Evolutionary conservation across 192 early-diverging fungal genomes (phyloP), one percentile per base, ranked within the genome.

Genomic region (Phlyctochytrium arcticum): DNA sequence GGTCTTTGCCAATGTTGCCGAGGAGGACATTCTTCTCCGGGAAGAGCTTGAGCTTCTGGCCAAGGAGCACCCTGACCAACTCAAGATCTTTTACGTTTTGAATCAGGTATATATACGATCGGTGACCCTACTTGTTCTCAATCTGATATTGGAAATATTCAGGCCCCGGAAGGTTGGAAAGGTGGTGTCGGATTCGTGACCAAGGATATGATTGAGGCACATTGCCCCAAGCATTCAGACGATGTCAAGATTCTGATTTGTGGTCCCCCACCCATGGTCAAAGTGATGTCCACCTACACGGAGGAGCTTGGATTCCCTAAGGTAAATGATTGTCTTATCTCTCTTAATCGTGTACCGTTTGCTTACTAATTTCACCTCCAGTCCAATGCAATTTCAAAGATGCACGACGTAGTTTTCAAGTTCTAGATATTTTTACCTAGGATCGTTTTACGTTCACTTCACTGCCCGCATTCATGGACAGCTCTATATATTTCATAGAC

Each of bases 1-100:
- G n/a, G 79, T 96, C 51, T 98, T 91, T 80, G 92, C 91, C 63
- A 98, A 98, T 73, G 89, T 92, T 42, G 89, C 74, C 6, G 82
- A 85, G 46, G 87, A 93, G 35, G 96, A 96, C 63, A 96, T 98
- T 67, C 69, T 96, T 37, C 72, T 96, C 51, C 80, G 79, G 58
- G 78, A 87, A 30, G 90, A 98, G 73, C 82, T 98, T 5, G 93
- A 96, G 54, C 68, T 65, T 29, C 74, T 95, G 65, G 83, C 84
- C 10, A 79, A 88, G 53, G 70, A 53, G 36, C 84, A 93, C 64
- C 49, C 68, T n/a, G 82, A 88, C 31, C 86, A 88, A 72, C 88
- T 96, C 72, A 72, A 80, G 30, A 79, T 95, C 24, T 71, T 87
- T 75, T 90, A 96, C 69, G 87, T 92, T 12, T 81, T 96, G 34